phyloP scores from a whole-genome alignment of 768 basidiomycete genomes.

The Russula dissimulans region DNA sequence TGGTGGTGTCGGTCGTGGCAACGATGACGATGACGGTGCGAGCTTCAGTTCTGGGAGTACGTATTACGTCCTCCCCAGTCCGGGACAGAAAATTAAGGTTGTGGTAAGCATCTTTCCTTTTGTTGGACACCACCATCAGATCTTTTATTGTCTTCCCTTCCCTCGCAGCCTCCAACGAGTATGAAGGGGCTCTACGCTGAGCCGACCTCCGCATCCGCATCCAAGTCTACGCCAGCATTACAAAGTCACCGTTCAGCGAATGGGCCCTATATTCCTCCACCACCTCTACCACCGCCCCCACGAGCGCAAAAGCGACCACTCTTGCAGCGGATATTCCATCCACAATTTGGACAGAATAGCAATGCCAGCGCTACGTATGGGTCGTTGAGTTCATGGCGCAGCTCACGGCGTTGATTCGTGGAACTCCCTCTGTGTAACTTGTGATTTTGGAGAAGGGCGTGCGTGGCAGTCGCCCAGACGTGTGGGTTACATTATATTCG shows the following conservation, averaged over 20 bases:
- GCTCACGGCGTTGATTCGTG: conserved; percentile 1
- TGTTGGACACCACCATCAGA: neutral
- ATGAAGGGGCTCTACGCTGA: conserved; percentile 13
- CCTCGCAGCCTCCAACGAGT: conserved; percentile 3
- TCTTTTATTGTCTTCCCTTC: neutral
- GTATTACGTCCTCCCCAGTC: conserved; percentile 63
- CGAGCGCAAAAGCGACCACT: conserved; percentile 17
- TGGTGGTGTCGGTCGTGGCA: neutral
- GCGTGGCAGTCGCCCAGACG: neutral
- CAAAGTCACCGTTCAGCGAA: conserved; percentile 6
- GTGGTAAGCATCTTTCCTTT: conserved; percentile 41
- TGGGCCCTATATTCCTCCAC: neutral
- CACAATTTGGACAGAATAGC: conserved; percentile 5
- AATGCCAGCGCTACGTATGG: neutral
- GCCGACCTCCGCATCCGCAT: conserved; percentile 3
- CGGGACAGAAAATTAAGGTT: conserved; percentile 67
- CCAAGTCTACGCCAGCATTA: conserved; percentile 10
- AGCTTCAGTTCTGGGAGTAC: conserved; percentile 58
- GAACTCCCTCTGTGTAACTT: neutral
- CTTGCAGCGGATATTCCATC: conserved; percentile 18
- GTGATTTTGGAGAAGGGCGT: neutral
- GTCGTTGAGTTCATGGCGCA: neutral
- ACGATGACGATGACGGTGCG: conserved; percentile 31
- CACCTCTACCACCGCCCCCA: neutral
- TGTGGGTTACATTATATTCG: conserved; percentile 4